phyloP scores from a whole-genome alignment of 352 stramenopile genomes.

The Blastocystis sp. region DNA sequence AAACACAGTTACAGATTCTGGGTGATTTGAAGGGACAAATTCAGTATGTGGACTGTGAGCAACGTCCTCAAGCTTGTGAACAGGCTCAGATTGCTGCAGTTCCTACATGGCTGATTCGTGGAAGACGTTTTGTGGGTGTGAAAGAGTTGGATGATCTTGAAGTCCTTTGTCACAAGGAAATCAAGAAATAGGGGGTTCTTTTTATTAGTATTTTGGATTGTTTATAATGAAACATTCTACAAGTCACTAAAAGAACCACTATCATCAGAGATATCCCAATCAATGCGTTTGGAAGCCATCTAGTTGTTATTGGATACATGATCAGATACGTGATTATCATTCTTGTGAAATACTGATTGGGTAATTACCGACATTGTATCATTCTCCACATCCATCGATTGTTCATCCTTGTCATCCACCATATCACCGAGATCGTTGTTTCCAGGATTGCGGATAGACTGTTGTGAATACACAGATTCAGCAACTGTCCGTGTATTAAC shows the following conservation, averaged over 20 bases:
- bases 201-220: not conserved
- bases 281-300: not conserved
- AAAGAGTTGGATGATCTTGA: slow-evolving; percentile 64
- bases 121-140: slow-evolving; percentile 60
- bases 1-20: slow-evolving; percentile 62
- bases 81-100: slow-evolving; percentile 58
- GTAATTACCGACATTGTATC: slow-evolving; percentile 30
- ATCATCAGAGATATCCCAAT: slow-evolving; percentile 45
- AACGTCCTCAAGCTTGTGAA: slow-evolving; percentile 63
- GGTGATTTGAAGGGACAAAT: slow-evolving; percentile 63
- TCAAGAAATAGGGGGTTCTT: slow-evolving; percentile 37
- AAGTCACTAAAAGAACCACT: slow-evolving; percentile 13
- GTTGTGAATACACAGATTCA: not conserved
- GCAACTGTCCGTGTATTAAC: not conserved
- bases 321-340: not conserved
- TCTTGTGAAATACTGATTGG: not conserved
- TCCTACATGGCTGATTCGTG: slow-evolving; percentile 64
- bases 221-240: not conserved
- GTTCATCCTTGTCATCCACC: slow-evolving; percentile 9
- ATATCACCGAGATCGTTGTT: slow-evolving; percentile 44
- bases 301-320: not conserved
- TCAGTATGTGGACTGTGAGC: slow-evolving; percentile 63
- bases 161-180: slow-evolving; percentile 58
- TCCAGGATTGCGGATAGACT: not conserved
- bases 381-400: not conserved